A percentile compares a stretch with the other conserved stretches of the same genome.
Evolutionary conservation across 208 protist species (phyloP).

Genomic region (Acanthamoeba royreba): DNA sequence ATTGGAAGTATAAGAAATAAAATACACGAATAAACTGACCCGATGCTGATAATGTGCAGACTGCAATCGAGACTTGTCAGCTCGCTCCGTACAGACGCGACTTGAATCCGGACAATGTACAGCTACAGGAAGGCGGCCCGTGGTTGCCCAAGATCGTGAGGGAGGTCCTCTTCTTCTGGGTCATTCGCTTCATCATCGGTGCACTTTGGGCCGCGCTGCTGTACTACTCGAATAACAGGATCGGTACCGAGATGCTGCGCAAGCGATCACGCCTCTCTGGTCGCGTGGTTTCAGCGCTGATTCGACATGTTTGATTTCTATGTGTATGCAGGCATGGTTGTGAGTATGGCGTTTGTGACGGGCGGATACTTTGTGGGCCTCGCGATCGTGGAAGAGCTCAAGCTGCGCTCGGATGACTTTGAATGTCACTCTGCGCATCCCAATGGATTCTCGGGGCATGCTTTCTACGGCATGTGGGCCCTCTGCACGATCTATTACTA

Average conservation of each 20-base stretch:
- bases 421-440: background rate
- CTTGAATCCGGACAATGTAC: constrained; percentile 4
- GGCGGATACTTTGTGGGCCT: background rate
- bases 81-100: background rate
- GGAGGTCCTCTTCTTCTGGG: constrained; percentile 21
- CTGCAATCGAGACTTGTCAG: background rate
- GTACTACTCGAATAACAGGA: background rate
- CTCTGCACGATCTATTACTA: background rate
- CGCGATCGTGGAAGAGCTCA: background rate
- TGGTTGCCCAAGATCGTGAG: background rate
- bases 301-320: background rate
- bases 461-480: background rate
- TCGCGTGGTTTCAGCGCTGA: background rate
- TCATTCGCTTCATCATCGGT: background rate
- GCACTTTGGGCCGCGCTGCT: background rate
- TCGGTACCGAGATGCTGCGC: background rate
- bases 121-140: background rate
- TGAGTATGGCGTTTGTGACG: background rate
- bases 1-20: too few relatives aligned
- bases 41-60: background rate
- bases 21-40: background rate
- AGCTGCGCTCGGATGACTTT: background rate
- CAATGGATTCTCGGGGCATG: background rate
- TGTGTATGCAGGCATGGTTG: background rate
- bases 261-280: background rate